Conservation (phyloP, 2,329 filamentous ascomycete genomes). For the Sclerotinia subarctica region DNA sequence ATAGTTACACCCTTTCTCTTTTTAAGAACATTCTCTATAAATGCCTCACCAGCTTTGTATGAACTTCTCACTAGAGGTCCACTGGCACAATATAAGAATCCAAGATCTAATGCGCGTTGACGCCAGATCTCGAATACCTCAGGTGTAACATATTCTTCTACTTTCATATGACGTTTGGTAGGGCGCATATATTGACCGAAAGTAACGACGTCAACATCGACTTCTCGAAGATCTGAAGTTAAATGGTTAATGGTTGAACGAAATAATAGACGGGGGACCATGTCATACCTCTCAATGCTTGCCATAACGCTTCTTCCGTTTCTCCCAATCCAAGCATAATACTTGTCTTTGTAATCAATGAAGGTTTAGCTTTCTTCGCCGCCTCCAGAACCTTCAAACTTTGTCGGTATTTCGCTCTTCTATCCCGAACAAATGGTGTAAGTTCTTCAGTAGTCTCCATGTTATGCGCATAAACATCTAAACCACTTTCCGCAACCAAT, state of each 20-base stretch:
- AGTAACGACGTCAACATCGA: slow-evolving; percentile 88
- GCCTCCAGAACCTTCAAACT: slow-evolving; percentile 75
- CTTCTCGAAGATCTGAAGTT: slow-evolving; percentile 67
- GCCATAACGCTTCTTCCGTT: slow-evolving; percentile 80
- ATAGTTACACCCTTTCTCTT: slow-evolving; percentile 36
- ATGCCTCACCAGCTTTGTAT: slow-evolving; percentile 97
- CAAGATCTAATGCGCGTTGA: slow-evolving; percentile 84
- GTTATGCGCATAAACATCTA: slow-evolving; percentile 97
- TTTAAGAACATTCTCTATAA: slow-evolving; percentile 91
- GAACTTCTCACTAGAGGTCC: slow-evolving; percentile 90
- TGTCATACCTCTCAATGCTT: slow-evolving; percentile 64
- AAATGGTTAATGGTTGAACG: slow-evolving; percentile 22
- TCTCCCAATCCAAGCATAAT: slow-evolving; percentile 96
- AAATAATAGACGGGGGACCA: neutral
- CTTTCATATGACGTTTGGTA: slow-evolving; percentile 95
- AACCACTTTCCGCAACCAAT: slow-evolving; percentile 77
- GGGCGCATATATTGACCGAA: slow-evolving; percentile 99
- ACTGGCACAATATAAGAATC: slow-evolving; percentile 94
- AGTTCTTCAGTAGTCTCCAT: slow-evolving; percentile 91
- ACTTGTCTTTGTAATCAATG: slow-evolving; percentile 96
- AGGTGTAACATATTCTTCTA: slow-evolving; percentile 91
- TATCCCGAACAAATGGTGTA: slow-evolving; percentile 85
- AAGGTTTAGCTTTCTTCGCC: slow-evolving; percentile 71
- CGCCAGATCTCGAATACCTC: slow-evolving; percentile 90
- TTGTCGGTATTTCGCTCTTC: slow-evolving; percentile 84